These are phyloP conservation scores for Nymphaea thermarum DNA, from an alignment of 164 flowering plant species.

Conservation along the genomic window DNA sequence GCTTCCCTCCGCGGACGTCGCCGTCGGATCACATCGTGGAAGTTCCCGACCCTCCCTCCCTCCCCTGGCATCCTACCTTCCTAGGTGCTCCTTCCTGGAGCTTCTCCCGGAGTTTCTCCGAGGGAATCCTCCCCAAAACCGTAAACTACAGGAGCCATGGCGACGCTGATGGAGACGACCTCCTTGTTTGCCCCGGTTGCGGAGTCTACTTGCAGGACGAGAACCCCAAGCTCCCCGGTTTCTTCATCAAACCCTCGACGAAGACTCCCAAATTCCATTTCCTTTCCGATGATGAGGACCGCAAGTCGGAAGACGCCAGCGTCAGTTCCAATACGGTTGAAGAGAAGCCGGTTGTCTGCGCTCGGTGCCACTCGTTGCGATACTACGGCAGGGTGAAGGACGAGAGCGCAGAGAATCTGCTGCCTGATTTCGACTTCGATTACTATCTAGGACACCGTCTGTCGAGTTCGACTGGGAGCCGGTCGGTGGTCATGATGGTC, in stretches of 20 bases:
- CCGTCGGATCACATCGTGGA: background rate
- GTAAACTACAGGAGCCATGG: slow-evolving; percentile 44
- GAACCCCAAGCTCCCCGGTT: slow-evolving; percentile 64
- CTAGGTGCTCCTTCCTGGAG: background rate
- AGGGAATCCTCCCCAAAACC: background rate
- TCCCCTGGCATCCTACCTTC: background rate
- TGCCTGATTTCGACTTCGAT: slow-evolving; percentile 94
- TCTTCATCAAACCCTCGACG: slow-evolving; percentile 40
- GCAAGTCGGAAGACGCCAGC: slow-evolving; percentile 27
- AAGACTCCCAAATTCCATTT: slow-evolving; percentile 10
- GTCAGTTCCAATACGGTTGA: background rate
- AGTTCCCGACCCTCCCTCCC: background rate
- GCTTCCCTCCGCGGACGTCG: background rate
- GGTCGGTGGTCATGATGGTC: slow-evolving; percentile 72
- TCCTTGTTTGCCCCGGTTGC: slow-evolving; percentile 69
- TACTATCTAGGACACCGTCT: slow-evolving; percentile 76
- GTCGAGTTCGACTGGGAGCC: slow-evolving; percentile 32
- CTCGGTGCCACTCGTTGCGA: slow-evolving; percentile 78
- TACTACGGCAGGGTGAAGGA: slow-evolving; percentile 81
- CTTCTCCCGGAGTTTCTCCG: background rate
- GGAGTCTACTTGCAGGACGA: slow-evolving; percentile 78
- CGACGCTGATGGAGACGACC: slow-evolving; percentile 40
- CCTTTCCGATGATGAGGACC: slow-evolving; percentile 3
- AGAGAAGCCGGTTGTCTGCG: slow-evolving; percentile 57
- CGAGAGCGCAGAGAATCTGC: slow-evolving; percentile 57